phyloP scores from a whole-genome alignment of 163 green algal species.

The Scenedesmus sp. region DNA sequence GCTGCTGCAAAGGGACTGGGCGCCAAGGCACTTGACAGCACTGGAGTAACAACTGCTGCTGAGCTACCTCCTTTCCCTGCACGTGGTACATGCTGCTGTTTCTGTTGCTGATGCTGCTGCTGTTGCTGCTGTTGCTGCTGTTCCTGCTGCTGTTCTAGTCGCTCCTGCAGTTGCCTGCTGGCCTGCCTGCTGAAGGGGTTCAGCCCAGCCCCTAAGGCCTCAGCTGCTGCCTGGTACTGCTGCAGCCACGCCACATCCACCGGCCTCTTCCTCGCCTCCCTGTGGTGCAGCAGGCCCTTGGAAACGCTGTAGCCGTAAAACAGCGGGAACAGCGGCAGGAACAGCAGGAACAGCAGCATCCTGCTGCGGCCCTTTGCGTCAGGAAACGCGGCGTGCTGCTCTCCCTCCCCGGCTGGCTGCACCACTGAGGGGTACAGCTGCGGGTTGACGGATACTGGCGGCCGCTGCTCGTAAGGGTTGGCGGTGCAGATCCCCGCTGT shows the following conservation, averaged over 20 bases:
- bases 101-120: conserved; percentile 2
- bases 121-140: neutral
- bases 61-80: too few species aligned
- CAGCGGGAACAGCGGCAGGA: conserved; percentile 55
- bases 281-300: conserved; percentile 10
- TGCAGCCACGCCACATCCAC: conserved; percentile 28
- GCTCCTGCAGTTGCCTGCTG: conserved; percentile 13
- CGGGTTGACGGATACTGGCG: neutral
- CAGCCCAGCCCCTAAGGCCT: neutral
- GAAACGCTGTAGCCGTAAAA: neutral
- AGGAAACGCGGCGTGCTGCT: neutral
- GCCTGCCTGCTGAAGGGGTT: conserved; percentile 14
- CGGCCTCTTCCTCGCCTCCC: neutral
- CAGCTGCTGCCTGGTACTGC: neutral
- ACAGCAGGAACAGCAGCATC: conserved; percentile 54
- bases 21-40: neutral
- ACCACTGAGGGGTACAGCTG: conserved; percentile 46
- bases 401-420: neutral
- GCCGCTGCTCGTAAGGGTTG: conserved; percentile 52
- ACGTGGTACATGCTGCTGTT: neutral
- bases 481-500: conserved; percentile 59
- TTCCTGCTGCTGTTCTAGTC: neutral
- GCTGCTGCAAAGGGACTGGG: neutral
- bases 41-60: too few species aligned
- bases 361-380: neutral